Conservation (phyloP, 495 filamentous ascomycete species). For the Peziza echinospora region DNA sequence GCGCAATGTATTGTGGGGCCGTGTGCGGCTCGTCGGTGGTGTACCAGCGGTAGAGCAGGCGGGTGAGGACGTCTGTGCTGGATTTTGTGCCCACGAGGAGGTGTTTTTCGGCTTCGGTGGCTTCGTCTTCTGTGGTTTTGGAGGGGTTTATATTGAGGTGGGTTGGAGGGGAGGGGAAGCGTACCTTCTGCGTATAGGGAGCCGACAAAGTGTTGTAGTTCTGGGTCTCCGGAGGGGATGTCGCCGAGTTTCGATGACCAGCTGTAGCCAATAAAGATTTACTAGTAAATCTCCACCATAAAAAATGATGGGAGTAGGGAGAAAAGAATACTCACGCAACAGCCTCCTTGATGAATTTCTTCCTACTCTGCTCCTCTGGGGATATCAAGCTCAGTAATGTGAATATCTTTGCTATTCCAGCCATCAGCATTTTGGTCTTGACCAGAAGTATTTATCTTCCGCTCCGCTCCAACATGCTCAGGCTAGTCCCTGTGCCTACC, state of each 20-base stretch:
- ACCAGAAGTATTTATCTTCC: no score
- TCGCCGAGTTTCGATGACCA: slow-evolving; percentile 76
- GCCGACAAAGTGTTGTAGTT: slow-evolving; percentile 83
- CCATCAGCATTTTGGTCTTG: no score
- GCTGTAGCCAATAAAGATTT: no score
- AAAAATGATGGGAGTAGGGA: background rate
- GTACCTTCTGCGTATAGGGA: slow-evolving; percentile 62
- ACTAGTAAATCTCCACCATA: slow-evolving; percentile 4
- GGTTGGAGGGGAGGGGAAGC: slow-evolving; percentile 1
- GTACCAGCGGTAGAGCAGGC: slow-evolving; percentile 88
- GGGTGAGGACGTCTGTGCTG: slow-evolving; percentile 55
- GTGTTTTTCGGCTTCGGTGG: slow-evolving; percentile 83
- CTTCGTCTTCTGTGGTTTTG: slow-evolving; percentile 42
- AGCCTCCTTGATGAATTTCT: slow-evolving; percentile 74
- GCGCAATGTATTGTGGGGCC: slow-evolving; percentile 69
- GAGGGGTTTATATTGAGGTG: slow-evolving; percentile 7
- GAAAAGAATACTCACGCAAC: slow-evolving; percentile 35
- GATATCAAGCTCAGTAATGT: slow-evolving; percentile 56
- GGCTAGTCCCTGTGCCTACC: slow-evolving; percentile 12
- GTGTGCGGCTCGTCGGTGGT: slow-evolving; percentile 68
- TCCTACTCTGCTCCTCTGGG: slow-evolving; percentile 64
- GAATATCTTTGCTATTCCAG: slow-evolving; percentile 30
- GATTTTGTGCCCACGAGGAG: slow-evolving; percentile 75
- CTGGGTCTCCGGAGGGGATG: slow-evolving; percentile 79
- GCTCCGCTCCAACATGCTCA: background rate